A percentile compares a stretch with the other conserved stretches of the same genome.
Evolutionary conservation across 345 rosid species (phyloP).

Genomic region (Abelmoschus esculentus): DNA sequence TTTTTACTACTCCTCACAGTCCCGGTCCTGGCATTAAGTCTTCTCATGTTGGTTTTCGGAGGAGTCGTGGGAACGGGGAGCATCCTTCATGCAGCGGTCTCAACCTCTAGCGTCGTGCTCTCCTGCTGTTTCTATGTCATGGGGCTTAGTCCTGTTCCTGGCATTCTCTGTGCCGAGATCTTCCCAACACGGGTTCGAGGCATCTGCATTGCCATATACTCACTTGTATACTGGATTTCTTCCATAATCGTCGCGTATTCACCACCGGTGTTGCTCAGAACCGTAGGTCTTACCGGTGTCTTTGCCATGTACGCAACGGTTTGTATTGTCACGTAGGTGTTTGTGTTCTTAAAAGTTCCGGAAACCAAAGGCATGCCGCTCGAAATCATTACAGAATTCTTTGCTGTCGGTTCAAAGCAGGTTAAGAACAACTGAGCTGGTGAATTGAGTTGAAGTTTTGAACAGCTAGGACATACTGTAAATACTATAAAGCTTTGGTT

Average conservation of each 20-base stretch:
- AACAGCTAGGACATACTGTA: not conserved
- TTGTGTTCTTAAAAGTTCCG: slow-evolving; percentile 73
- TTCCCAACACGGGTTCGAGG: slow-evolving; percentile 69
- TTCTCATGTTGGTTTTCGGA: slow-evolving; percentile 51
- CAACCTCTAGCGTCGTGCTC: slow-evolving; percentile 53
- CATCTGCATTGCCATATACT: slow-evolving; percentile 79
- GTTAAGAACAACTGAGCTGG: slow-evolving; percentile 23
- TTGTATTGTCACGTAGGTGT: slow-evolving; percentile 55
- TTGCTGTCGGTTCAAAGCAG: slow-evolving; percentile 72
- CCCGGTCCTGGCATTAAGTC: slow-evolving; percentile 56
- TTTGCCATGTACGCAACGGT: slow-evolving; percentile 68
- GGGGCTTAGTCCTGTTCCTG: slow-evolving; percentile 97
- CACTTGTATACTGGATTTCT: slow-evolving; percentile 68
- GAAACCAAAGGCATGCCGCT: slow-evolving; percentile 99
- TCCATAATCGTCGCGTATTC: slow-evolving; percentile 76
- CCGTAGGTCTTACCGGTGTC: slow-evolving; percentile 70
- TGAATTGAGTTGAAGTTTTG: slow-evolving; percentile 22
- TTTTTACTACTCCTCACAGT: slow-evolving; percentile 70
- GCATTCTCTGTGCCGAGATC: slow-evolving; percentile 89
- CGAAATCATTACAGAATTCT: slow-evolving; percentile 88
- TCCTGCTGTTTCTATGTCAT: slow-evolving; percentile 89
- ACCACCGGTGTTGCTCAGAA: slow-evolving; percentile 69
- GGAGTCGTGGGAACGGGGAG: slow-evolving; percentile 43
- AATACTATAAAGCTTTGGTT: not conserved
- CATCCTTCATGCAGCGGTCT: slow-evolving; percentile 52